Percentiles rank a stretch among this genome's conserved stretches.
Conservation (phyloP, 768 basidiomycete species). For the Lyophyllum decastes region DNA sequence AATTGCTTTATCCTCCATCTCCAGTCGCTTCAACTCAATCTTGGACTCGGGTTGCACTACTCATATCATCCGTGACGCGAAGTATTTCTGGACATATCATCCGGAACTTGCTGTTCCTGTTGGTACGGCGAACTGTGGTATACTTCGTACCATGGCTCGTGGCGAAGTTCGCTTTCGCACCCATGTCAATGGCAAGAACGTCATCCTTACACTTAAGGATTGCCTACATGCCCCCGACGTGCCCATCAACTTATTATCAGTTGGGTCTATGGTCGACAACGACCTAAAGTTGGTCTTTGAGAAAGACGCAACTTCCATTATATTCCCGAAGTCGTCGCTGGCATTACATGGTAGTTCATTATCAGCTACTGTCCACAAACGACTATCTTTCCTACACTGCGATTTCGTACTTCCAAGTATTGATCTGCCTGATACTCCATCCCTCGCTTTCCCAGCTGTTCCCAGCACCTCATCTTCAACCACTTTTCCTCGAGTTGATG, state of each 20-base stretch:
- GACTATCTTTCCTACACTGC: not conserved
- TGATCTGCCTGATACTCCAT: too few species aligned
- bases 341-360: not conserved
- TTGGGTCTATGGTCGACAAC: constrained; percentile 18
- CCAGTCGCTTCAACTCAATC: constrained; percentile 4
- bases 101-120: not conserved
- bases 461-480: not conserved
- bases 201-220: constrained; percentile 11
- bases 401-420: not conserved
- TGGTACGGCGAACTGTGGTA: constrained; percentile 21
- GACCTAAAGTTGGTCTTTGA: constrained; percentile 7
- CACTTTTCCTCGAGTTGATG: not conserved
- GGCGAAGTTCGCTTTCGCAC: constrained; percentile 17
- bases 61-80: constrained; percentile 19
- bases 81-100: constrained; percentile 17
- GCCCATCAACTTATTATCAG: constrained; percentile 22
- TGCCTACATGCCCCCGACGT: constrained; percentile 26
- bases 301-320: not conserved
- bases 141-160: not conserved
- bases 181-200: not conserved
- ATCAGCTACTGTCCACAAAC: not conserved
- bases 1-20: not conserved
- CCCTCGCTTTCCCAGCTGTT: not conserved
- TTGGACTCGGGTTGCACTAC: constrained; percentile 23
- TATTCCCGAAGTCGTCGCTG: not conserved